Conservation (phyloP, 2,329 filamentous ascomycete genomes). For the Colletotrichum simmondsii region DNA sequence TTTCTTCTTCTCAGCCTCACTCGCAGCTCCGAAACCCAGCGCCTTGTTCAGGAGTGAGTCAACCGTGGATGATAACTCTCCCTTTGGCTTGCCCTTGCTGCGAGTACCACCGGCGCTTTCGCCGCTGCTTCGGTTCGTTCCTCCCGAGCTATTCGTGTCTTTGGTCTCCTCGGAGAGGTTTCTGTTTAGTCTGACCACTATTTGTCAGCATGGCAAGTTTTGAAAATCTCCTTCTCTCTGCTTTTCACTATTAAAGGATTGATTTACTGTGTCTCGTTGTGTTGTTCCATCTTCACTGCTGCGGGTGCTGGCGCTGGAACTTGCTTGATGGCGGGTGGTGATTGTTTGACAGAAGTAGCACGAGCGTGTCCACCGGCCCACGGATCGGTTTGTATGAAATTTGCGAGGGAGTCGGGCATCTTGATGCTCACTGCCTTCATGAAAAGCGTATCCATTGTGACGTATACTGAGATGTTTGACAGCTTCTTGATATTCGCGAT, state of each 20-base stretch:
- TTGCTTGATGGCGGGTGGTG: background rate
- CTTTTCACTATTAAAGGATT: background rate
- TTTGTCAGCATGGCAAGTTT: background rate
- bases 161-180: slow-evolving; percentile 33
- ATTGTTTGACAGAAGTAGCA: background rate
- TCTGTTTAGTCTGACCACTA: background rate
- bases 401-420: background rate
- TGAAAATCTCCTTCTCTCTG: background rate
- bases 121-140: slow-evolving; percentile 20
- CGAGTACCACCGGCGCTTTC: slow-evolving; percentile 18
- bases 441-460: background rate
- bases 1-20: slow-evolving; percentile 5
- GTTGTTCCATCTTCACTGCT: background rate
- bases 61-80: slow-evolving; percentile 14
- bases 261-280: background rate
- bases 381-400: background rate
- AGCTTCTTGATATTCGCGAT: background rate
- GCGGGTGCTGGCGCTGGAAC: too few species aligned
- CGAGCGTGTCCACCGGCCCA: background rate
- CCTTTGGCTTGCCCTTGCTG: background rate
- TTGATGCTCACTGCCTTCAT: background rate
- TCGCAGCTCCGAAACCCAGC: background rate
- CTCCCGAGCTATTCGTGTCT: slow-evolving; percentile 8
- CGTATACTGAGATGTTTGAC: background rate
- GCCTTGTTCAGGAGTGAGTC: slow-evolving; percentile 23